phyloP scores from a whole-genome alignment of 2,329 filamentous ascomycete species.

The Davidsoniella neocaledoniae region DNA sequence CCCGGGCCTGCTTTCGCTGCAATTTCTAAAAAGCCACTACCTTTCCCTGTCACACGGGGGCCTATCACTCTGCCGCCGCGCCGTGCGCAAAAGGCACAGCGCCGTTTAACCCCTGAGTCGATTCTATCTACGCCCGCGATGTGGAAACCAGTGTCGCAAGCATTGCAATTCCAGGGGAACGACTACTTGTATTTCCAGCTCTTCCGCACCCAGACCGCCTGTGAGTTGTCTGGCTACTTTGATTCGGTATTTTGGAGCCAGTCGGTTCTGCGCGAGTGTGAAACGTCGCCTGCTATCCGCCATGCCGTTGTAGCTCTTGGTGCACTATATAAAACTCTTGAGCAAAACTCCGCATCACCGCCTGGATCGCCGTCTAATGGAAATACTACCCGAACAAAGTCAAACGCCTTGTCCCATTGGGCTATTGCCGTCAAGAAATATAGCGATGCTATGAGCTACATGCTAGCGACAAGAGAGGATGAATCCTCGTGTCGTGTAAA shows the following conservation, averaged over 20 bases:
- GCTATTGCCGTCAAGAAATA: slow-evolving; percentile 44
- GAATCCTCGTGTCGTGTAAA: slow-evolving; percentile 23
- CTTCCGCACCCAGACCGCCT: slow-evolving; percentile 43
- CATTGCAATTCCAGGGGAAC: slow-evolving; percentile 13
- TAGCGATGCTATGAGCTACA: slow-evolving; percentile 35
- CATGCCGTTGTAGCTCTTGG: slow-evolving; percentile 51
- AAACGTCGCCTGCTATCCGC: slow-evolving; percentile 42
- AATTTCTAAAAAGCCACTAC: not conserved
- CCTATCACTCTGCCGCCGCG: slow-evolving; percentile 1
- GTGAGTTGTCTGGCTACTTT: slow-evolving; percentile 49
- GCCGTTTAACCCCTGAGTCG: not conserved
- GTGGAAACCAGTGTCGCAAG: slow-evolving; percentile 2
- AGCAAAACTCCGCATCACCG: slow-evolving; percentile 36
- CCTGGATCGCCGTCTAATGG: slow-evolving; percentile 26
- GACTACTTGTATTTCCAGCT: slow-evolving; percentile 46
- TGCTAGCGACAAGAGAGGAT: no score
- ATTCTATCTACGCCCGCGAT: slow-evolving; percentile 8
- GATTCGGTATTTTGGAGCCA: slow-evolving; percentile 48
- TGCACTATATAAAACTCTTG: slow-evolving; percentile 49
- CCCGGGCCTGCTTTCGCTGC: not conserved
- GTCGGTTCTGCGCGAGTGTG: slow-evolving; percentile 45
- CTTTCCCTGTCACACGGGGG: not conserved
- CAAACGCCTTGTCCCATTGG: slow-evolving; percentile 32
- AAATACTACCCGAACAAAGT: slow-evolving; percentile 18
- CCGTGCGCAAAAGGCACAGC: not conserved